Conservation (phyloP, 2,329 filamentous ascomycete species). For the Microascus cirrosus region DNA sequence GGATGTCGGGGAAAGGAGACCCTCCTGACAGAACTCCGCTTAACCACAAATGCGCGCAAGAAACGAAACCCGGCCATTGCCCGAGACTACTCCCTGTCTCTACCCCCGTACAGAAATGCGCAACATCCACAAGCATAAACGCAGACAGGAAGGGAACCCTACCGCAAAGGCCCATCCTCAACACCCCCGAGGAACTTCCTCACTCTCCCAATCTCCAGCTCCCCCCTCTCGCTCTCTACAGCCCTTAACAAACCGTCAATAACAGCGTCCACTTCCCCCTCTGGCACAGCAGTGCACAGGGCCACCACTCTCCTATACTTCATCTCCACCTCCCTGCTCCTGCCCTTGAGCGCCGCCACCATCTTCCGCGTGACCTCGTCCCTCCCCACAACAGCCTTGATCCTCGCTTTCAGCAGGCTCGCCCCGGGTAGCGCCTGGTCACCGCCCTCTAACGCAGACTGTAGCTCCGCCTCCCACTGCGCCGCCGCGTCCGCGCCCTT, state of each 20-base stretch:
- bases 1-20: too few relatives aligned
- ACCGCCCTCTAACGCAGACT: slow-evolving; percentile 28
- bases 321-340: slow-evolving; percentile 72
- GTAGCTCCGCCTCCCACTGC: slow-evolving; percentile 44
- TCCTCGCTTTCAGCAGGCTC: slow-evolving; percentile 51
- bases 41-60: too few relatives aligned
- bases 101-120: too few relatives aligned
- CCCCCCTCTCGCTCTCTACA: slow-evolving; percentile 74
- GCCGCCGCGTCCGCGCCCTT: slow-evolving; percentile 31
- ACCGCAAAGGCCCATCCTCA: slow-evolving; percentile 44
- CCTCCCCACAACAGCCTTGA: slow-evolving; percentile 59
- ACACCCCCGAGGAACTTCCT: slow-evolving; percentile 71
- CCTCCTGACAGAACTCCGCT: background rate
- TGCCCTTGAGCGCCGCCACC: slow-evolving; percentile 60
- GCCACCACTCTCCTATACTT: slow-evolving; percentile 84
- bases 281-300: slow-evolving; percentile 71
- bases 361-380: slow-evolving; percentile 57
- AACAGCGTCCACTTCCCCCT: slow-evolving; percentile 68
- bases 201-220: slow-evolving; percentile 66
- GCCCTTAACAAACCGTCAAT: slow-evolving; percentile 73
- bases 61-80: too few relatives aligned
- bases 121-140: background rate
- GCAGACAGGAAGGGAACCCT: slow-evolving; percentile 1
- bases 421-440: slow-evolving; percentile 41
- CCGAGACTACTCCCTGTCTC: too few relatives aligned